A percentile compares a stretch with the other conserved stretches of the same genome.
Conservation (phyloP, 257 asterid genomes). For the Solanum stenotomum region DNA sequence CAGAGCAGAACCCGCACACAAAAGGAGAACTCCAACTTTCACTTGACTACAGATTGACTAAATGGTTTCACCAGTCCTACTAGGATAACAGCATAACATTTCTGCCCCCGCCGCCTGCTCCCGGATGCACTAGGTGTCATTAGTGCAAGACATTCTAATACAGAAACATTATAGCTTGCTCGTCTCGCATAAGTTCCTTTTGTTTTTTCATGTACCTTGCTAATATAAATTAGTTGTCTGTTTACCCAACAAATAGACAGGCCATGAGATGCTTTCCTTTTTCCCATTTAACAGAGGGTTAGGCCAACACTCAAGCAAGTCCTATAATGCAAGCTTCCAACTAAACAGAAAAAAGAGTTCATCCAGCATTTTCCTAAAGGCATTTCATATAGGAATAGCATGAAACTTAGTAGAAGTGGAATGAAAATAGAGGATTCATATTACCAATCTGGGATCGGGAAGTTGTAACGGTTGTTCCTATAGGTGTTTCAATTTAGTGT, state of each 20-base stretch:
- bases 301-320: neutral
- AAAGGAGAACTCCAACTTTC: neutral
- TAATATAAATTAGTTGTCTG: neutral
- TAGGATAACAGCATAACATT: neutral
- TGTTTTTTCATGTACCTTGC: neutral
- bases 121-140: neutral
- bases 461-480: neutral
- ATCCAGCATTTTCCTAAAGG: neutral
- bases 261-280: neutral
- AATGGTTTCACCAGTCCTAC: neutral
- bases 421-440: neutral
- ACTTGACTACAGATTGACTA: neutral
- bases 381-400: neutral
- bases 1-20: neutral
- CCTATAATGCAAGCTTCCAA: neutral
- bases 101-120: neutral
- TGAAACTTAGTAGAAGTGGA: neutral
- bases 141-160: neutral
- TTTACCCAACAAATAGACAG: neutral
- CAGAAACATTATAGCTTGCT: neutral
- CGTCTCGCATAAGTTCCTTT: neutral
- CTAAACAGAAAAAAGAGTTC: neutral
- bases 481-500: neutral
- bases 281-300: neutral
- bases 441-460: neutral